Evolutionary conservation across 495 filamentous ascomycete species (phyloP), one percentile per base, ranked within the genome.

Genomic region (Aspergillus steynii): DNA sequence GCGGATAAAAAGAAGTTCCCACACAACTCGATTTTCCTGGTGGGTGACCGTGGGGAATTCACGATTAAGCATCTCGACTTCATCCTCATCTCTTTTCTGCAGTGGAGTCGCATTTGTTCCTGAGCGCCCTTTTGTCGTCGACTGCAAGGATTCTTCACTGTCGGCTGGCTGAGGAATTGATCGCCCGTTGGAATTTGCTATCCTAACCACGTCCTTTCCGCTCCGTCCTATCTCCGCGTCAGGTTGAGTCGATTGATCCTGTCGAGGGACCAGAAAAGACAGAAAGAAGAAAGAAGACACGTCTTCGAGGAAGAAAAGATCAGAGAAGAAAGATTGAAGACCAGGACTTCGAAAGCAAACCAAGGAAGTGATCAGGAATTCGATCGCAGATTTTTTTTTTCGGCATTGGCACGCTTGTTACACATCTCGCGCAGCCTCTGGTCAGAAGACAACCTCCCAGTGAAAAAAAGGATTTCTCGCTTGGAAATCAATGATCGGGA

Each of bases 31-130:
- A 68, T 67, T 68, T 70, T 66, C 66, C 68, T 75, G 74, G 76
- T 80, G 77, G 74, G 73, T 74, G 70, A 71, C 71, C 72, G 74
- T 80, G 76, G 76, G 71, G 74, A 79, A 70, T 71, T 76, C 66
- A 71, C 57, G 73, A 76, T 79, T 78, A 76, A 74, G 72, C 76
- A 74, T 74, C 65, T 67, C 60, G 34, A 61, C 58, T 56, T 71
- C 68, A 64, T 62, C 66, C 63, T 74, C 63, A 71, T 68, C 66
- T 68, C 59, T 71, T 65, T 68, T 66, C 55, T 68, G 58, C 65
- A 70, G 67, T 68, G 69, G 65, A 70, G 69, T 72, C 66, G 48
- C 49, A 50, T 58, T 69, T 58, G 68, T 61, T 74, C 66, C 29
- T 75, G 66, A 55, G 72, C 73, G 61, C 66, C 65, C 37, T 42